These are phyloP conservation scores for Pittosporum tobira DNA, from an alignment of 129 eudicot species.

Conservation along the genomic window DNA sequence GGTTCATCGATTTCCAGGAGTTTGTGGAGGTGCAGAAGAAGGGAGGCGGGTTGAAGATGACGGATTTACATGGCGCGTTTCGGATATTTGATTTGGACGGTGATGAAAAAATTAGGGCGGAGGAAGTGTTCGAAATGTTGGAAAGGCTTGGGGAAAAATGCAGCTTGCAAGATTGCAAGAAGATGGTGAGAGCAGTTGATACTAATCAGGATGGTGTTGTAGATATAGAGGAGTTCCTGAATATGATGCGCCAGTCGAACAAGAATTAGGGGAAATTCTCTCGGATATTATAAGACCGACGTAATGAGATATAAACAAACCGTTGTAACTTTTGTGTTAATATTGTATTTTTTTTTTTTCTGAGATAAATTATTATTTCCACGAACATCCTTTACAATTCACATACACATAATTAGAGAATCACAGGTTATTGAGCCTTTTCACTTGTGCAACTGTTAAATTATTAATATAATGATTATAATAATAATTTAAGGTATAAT, in stretches of 20 bases:
- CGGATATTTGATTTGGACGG: constrained; percentile 59
- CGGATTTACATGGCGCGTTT: constrained; percentile 63
- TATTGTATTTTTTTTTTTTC: too few relatives aligned
- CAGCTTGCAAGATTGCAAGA: constrained; percentile 58
- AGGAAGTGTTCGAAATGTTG: constrained; percentile 64
- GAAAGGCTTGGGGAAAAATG: constrained; percentile 66
- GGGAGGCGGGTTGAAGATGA: constrained; percentile 61
- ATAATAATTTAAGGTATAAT: too few relatives aligned
- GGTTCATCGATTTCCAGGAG: constrained; percentile 73
- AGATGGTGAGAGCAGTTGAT: constrained; percentile 82
- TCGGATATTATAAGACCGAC: too few relatives aligned
- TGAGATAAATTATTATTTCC: too few relatives aligned
- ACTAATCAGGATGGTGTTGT: constrained; percentile 67
- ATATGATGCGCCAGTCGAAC: constrained; percentile 78
- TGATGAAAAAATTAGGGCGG: constrained; percentile 70
- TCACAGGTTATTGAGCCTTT: too few relatives aligned
- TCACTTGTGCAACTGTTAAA: too few relatives aligned
- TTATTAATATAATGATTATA: too few relatives aligned
- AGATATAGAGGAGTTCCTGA: constrained; percentile 70
- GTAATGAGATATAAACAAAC: too few relatives aligned
- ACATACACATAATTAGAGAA: too few relatives aligned
- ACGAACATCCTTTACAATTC: too few relatives aligned
- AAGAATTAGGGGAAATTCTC: too few relatives aligned
- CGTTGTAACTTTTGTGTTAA: too few relatives aligned
- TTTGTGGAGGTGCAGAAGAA: constrained; percentile 73